These are phyloP conservation scores for Beauveria caledonica DNA, from an alignment of 2,329 filamentous ascomycete species.

Conservation along the genomic window DNA sequence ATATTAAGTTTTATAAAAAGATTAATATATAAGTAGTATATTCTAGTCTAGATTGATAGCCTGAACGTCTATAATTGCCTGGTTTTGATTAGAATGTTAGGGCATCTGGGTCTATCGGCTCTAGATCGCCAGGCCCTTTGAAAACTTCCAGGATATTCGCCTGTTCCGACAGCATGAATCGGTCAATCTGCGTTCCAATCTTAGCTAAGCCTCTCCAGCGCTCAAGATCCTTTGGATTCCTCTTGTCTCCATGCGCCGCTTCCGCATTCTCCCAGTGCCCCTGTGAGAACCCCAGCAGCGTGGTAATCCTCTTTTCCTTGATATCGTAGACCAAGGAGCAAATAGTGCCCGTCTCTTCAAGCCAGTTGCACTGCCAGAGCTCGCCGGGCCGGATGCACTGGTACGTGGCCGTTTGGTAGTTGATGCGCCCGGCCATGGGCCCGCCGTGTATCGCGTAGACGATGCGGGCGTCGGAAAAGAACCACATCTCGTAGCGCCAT, in stretches of 20 bases:
- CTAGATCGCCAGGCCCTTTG: too few relatives aligned
- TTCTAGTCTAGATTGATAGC: too few relatives aligned
- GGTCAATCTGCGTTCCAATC: too few relatives aligned
- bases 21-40: too few relatives aligned
- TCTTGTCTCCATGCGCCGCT: slow-evolving; percentile 48
- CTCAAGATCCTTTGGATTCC: slow-evolving; percentile 25
- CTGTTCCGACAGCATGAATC: too few relatives aligned
- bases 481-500: slow-evolving; percentile 56
- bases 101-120: too few relatives aligned
- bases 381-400: slow-evolving; percentile 51
- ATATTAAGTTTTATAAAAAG: too few relatives aligned
- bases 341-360: slow-evolving; percentile 52
- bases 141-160: too few relatives aligned
- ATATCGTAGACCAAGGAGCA: slow-evolving; percentile 35
- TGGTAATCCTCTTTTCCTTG: slow-evolving; percentile 34
- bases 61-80: too few relatives aligned
- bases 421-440: slow-evolving; percentile 47
- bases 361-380: slow-evolving; percentile 53
- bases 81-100: too few relatives aligned
- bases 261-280: slow-evolving; percentile 46
- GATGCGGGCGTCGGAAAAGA: slow-evolving; percentile 44
- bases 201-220: too few relatives aligned
- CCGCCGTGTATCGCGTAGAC: slow-evolving; percentile 53
- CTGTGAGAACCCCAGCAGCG: slow-evolving; percentile 44
- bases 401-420: slow-evolving; percentile 46